phyloP scores from a whole-genome alignment of 176 grass and related monocot species.

The Triticum urartu region DNA sequence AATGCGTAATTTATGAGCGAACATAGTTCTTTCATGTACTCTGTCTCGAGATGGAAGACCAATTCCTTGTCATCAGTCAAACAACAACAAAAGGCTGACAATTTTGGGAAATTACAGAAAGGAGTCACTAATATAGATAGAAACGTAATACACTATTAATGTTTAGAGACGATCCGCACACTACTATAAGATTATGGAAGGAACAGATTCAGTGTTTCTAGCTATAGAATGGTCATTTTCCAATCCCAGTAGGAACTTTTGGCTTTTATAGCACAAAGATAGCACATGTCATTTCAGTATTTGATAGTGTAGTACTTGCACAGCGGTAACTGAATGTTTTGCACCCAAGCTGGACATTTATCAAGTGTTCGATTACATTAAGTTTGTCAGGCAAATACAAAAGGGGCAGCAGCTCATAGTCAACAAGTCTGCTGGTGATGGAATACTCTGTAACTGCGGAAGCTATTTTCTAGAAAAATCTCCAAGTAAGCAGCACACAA shows the following conservation, averaged over 20 bases:
- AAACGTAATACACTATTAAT: background rate
- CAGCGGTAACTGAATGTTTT: background rate
- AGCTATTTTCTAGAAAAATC: background rate
- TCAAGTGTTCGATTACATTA: background rate
- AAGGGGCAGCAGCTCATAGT: background rate
- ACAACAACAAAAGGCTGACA: background rate
- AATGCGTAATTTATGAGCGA: background rate
- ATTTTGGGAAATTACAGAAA: background rate
- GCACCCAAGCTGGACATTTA: background rate
- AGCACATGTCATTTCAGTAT: slow-evolving; percentile 6
- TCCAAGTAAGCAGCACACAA: background rate
- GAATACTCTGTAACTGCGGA: background rate
- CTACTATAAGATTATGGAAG: background rate
- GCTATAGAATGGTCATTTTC: background rate
- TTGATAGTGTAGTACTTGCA: background rate
- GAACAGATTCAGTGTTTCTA: background rate
- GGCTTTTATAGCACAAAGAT: background rate
- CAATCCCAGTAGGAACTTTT: background rate
- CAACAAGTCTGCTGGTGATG: background rate
- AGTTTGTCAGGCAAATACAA: background rate
- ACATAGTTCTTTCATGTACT: background rate
- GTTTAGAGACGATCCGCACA: background rate
- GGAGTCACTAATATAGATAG: background rate
- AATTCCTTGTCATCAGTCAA: background rate
- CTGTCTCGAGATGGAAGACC: background rate